Conservation (phyloP, 257 asterid genomes). For the Plectranthus barbatus region DNA sequence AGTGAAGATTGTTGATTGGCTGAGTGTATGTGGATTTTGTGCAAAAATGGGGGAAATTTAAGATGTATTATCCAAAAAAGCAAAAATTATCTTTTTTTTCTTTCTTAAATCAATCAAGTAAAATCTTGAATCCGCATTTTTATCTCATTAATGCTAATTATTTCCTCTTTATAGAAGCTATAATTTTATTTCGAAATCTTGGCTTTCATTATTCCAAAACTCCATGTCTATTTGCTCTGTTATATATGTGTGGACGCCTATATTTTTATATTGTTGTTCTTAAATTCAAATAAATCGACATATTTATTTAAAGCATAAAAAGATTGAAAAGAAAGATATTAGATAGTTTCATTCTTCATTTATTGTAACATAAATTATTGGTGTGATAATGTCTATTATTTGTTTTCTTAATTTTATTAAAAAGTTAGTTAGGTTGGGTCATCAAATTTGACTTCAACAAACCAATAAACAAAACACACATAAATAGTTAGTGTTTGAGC, state of each 20-base stretch:
- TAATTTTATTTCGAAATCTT: too few relatives aligned
- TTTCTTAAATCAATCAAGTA: background rate
- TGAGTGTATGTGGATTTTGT: background rate
- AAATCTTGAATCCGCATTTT: background rate
- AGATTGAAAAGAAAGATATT: too few relatives aligned
- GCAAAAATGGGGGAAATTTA: background rate
- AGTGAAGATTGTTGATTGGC: conserved; percentile 12
- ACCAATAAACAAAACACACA: background rate
- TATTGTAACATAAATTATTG: background rate
- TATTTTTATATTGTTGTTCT: too few relatives aligned
- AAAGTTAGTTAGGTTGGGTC: conserved; percentile 20
- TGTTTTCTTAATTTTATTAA: background rate
- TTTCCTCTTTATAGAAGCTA: too few relatives aligned
- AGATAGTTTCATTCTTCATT: background rate
- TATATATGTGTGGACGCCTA: background rate
- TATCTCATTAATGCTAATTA: background rate
- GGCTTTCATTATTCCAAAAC: background rate
- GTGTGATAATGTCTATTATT: background rate
- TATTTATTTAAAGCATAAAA: too few relatives aligned
- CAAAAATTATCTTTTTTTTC: too few relatives aligned
- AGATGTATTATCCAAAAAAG: background rate
- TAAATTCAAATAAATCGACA: too few relatives aligned
- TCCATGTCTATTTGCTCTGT: background rate
- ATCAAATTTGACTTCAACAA: conserved; percentile 16
- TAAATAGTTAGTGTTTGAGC: background rate